Conservation (phyloP, 208 protist species). For the Wallacemonas sp. region DNA sequence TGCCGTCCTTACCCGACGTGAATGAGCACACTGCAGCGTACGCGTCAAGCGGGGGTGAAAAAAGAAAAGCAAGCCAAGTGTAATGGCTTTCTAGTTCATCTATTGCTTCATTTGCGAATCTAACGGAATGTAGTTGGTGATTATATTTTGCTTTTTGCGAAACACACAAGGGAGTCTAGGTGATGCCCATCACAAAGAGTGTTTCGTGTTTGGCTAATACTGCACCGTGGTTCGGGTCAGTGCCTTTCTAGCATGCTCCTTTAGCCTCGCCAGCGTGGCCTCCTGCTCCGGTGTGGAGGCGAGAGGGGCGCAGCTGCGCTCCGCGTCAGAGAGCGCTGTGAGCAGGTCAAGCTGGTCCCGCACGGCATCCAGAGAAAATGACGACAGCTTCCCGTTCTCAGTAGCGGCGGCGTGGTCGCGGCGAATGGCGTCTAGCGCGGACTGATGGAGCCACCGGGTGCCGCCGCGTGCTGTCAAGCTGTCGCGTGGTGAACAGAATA, state of each 20-base stretch:
- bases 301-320: background rate
- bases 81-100: too few species aligned
- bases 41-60: too few species aligned
- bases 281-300: background rate
- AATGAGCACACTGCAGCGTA: too few species aligned
- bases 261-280: background rate
- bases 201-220: too few species aligned
- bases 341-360: background rate
- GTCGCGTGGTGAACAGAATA: background rate
- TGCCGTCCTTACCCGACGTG: too few species aligned
- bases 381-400: background rate
- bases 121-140: too few species aligned
- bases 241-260: background rate
- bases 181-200: too few species aligned
- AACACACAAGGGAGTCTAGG: too few species aligned
- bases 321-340: background rate
- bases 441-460: background rate
- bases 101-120: too few species aligned
- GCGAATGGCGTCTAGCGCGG: constrained; percentile 3
- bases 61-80: too few species aligned
- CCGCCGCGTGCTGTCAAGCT: background rate
- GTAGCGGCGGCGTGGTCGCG: background rate
- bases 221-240: background rate
- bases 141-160: too few species aligned
- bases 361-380: background rate